Evolutionary conservation across 768 basidiomycete genomes (phyloP), one percentile per base, ranked within the genome.

Genomic region (Russula sp.): DNA sequence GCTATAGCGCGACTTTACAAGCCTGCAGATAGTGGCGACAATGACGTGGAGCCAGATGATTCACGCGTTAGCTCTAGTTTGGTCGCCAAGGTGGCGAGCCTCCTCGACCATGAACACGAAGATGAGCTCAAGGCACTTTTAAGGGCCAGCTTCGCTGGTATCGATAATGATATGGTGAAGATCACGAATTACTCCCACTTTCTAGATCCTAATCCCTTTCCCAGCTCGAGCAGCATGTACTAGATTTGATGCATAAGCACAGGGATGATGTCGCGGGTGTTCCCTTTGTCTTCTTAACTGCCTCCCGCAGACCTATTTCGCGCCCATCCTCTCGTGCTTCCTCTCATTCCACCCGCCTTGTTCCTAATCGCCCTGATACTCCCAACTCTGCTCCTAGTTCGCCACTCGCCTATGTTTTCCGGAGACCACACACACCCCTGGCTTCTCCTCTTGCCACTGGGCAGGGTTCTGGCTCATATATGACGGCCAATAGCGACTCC

Each of bases 161-260:
- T 87, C 64, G 84, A 87, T 71, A 82, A 85, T 59, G 83, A 85
- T 63, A 81, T 79, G 74, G 88, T 90, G 58, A 69, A 69, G 87
- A 68, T 22, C 14, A 18, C n/a, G 6, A 35, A 22, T 20, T 38
- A 46, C 6, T 53, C 53, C 41, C 18, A 5, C 22, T 59, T 29
- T 7, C 13, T 10, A 47, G 16, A 29, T 47, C 22, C 42, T 58
- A 20, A 56, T 54, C 70, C 43, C 68, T 62, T 62, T 58, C 54
- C 6, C 67, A 91, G 88, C 77, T 93, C 64, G 94, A 97, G 70
- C 89, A 94, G 68, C 83, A 86, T 70, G 90, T 94, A 61, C 78
- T 98, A 20, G 93, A 96, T 70, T 81, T 97, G 64, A 97, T 98
- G 95, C 95, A 98, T 75, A 88, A 90, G 74, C 90, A 94, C 73